A percentile compares a stretch with the other conserved stretches of the same genome.
Evolutionary conservation across 176 grass and related monocot genomes (phyloP).

Genomic region (Aegilops tauschii): DNA sequence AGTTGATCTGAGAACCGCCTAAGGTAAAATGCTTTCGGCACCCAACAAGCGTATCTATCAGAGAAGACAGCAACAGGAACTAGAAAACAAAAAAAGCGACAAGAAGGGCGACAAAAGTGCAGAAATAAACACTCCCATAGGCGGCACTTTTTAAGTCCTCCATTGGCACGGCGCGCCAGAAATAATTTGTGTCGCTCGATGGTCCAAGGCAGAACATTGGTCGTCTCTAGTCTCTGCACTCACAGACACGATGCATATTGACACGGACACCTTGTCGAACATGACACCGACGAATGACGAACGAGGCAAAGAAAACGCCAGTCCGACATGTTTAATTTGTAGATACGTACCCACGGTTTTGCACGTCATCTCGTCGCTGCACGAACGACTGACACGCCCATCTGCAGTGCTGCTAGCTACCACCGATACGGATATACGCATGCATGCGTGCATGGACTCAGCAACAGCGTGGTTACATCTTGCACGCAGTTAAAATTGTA

Average conservation of each 20-base stretch:
- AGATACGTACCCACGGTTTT: neutral
- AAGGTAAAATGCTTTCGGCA: neutral
- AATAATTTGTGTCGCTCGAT: neutral
- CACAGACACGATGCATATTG: neutral
- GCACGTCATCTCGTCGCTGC: neutral
- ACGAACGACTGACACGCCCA: neutral
- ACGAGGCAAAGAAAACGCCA: neutral
- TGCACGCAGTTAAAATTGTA: neutral
- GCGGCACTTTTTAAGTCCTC: neutral
- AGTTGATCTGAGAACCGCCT: neutral
- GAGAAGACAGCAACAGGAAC: neutral
- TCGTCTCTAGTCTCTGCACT: neutral
- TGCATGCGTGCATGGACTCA: neutral
- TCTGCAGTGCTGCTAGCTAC: neutral
- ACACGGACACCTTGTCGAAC: neutral
- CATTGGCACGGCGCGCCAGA: neutral
- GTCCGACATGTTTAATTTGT: neutral
- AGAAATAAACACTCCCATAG: neutral
- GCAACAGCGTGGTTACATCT: neutral
- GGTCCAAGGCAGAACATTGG: neutral
- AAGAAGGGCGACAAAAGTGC: neutral
- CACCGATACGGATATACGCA: no score
- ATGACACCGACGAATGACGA: neutral
- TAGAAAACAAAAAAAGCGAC: neutral
- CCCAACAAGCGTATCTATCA: neutral